These are phyloP conservation scores for Amesomyces nigricolor DNA, from an alignment of 2,329 filamentous ascomycete species.

Conservation along the genomic window DNA sequence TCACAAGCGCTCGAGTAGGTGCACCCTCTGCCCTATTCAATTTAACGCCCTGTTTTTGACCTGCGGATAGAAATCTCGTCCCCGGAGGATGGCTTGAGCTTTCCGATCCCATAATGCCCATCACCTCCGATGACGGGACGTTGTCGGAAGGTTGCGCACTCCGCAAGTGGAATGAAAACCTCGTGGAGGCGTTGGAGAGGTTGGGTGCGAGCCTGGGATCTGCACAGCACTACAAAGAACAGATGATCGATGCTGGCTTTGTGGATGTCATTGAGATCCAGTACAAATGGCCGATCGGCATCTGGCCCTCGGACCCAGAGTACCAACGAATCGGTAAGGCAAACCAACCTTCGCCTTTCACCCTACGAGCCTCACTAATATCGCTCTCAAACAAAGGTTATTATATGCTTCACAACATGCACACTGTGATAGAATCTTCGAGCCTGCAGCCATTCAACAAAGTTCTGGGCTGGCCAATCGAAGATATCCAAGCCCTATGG, in stretches of 20 bases:
- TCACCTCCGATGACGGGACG: slow-evolving; percentile 34
- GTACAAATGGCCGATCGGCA: slow-evolving; percentile 41
- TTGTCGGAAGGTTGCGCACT: slow-evolving; percentile 14
- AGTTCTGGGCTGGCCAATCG: slow-evolving; percentile 15
- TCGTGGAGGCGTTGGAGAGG: not conserved
- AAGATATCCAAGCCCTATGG: slow-evolving; percentile 15
- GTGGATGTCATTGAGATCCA: slow-evolving; percentile 41
- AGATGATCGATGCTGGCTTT: slow-evolving; percentile 45
- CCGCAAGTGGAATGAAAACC: not conserved
- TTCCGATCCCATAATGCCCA: not conserved
- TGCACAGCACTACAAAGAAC: slow-evolving; percentile 14
- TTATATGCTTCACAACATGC: not conserved
- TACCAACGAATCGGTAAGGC: slow-evolving; percentile 35
- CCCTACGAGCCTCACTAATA: not conserved
- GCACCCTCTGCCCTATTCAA: slow-evolving; percentile 26
- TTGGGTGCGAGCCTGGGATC: not conserved
- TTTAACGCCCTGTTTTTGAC: slow-evolving; percentile 20
- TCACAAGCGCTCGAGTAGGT: slow-evolving; percentile 20
- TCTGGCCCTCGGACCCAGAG: slow-evolving; percentile 42
- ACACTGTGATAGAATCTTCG: not conserved
- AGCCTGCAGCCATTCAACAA: slow-evolving; percentile 12
- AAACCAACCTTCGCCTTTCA: not conserved
- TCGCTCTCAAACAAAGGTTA: not conserved
- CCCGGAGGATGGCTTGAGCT: slow-evolving; percentile 10
- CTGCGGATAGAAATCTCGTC: slow-evolving; percentile 30